These are phyloP conservation scores for Chrysopogon serrulatus DNA, from an alignment of 176 grass and related monocot species.

Conservation along the genomic window DNA sequence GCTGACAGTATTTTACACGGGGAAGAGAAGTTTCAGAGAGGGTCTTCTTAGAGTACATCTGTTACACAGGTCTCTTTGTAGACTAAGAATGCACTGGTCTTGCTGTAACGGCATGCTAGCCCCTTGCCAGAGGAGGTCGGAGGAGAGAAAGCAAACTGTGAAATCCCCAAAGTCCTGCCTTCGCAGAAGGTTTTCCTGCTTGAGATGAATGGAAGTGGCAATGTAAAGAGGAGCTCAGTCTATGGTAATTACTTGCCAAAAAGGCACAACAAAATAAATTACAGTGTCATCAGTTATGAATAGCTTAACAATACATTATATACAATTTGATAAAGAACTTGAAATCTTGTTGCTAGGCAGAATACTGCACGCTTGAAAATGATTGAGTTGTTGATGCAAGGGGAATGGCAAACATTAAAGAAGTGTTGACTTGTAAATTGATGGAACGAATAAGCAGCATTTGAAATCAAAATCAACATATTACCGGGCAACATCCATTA, in stretches of 20 bases:
- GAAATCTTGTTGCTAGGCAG: not conserved
- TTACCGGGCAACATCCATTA: conserved; percentile 78
- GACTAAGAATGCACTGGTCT: conserved; percentile 63
- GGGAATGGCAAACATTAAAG: not conserved
- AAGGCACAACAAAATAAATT: not conserved
- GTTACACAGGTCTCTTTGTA: conserved; percentile 52
- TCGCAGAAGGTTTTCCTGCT: conserved; percentile 58
- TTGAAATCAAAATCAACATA: not conserved
- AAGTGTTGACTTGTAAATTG: not conserved
- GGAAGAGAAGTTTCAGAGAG: not conserved
- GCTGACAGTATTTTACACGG: not conserved
- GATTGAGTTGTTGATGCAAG: not conserved
- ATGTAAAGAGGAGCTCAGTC: not conserved
- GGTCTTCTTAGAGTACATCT: not conserved
- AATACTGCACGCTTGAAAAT: not conserved
- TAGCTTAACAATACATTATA: not conserved
- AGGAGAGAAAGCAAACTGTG: conserved; percentile 69
- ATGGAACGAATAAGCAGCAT: not conserved
- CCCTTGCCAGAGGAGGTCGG: conserved; percentile 67
- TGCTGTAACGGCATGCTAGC: conserved; percentile 58
- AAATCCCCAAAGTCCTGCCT: conserved; percentile 25
- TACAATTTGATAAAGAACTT: not conserved
- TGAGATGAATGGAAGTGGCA: not conserved
- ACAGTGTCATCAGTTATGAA: not conserved
- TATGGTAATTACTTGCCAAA: not conserved